Percentiles rank a stretch among this genome's conserved stretches.
Conservation (phyloP, 257 asterid species). For the Scutellaria baicalensis region DNA sequence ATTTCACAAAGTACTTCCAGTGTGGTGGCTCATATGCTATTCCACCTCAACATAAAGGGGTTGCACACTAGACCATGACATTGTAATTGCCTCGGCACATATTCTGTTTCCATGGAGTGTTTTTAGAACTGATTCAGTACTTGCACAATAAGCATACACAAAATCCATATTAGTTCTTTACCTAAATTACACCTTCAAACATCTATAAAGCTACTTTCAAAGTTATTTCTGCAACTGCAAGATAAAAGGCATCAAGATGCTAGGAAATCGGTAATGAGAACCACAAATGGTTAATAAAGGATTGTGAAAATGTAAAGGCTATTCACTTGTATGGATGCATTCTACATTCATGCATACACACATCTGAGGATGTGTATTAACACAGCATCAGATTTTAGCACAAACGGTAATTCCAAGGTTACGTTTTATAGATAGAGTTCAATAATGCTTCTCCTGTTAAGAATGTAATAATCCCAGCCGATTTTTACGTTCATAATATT, state of each 20-base stretch:
- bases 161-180: no score
- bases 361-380: not conserved
- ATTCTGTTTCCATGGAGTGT: constrained; percentile 10
- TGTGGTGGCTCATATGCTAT: constrained; percentile 11
- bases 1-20: constrained; percentile 20
- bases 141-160: no score
- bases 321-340: not conserved
- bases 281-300: not conserved
- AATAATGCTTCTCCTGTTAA: not conserved
- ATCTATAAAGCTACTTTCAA: no score
- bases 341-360: not conserved
- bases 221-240: no score
- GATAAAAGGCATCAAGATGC: no score
- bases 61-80: constrained; percentile 28
- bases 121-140: no score
- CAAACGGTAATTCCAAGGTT: not conserved
- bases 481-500: not conserved
- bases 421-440: not conserved
- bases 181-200: no score
- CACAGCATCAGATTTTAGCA: not conserved
- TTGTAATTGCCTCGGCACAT: constrained; percentile 35
- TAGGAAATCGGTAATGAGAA: not conserved
- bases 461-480: not conserved
- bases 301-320: no score
- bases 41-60: constrained; percentile 36